A percentile compares a stretch with the other conserved stretches of the same genome.
phyloP scores from a whole-genome alignment of 768 basidiomycete genomes.

The Bullera alba region DNA sequence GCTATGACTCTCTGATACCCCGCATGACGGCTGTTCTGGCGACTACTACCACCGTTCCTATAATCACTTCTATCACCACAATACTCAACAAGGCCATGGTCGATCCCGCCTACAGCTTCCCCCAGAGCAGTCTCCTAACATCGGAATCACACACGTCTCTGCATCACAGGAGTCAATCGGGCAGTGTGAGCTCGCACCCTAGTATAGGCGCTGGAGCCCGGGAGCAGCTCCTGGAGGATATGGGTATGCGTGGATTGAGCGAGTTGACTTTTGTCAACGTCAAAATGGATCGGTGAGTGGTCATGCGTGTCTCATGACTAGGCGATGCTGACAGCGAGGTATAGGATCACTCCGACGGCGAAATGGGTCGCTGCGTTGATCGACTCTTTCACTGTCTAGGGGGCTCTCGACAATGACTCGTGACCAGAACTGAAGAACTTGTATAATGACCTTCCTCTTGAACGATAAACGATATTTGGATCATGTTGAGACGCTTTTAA shows the following conservation, averaged over 20 bases:
- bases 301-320: neutral
- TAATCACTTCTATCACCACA: conserved; percentile 18
- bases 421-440: neutral
- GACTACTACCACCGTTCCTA: conserved; percentile 22
- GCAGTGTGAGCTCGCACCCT: conserved; percentile 10
- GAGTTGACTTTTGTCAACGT: conserved; percentile 27
- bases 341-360: conserved; percentile 24
- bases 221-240: conserved; percentile 29
- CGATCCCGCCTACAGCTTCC: conserved; percentile 26
- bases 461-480: no score
- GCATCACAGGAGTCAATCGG: conserved; percentile 13
- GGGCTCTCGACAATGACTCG: neutral
- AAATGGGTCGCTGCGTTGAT: conserved; percentile 31
- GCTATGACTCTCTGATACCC: conserved; percentile 33
- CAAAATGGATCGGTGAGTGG: conserved; percentile 33
- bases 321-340: conserved; percentile 2
- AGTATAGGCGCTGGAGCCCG: conserved; percentile 9
- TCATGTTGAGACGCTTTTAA: no score
- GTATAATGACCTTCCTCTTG: no score
- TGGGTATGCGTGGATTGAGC: conserved; percentile 35
- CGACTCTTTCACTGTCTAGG: conserved; percentile 23
- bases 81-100: conserved; percentile 27
- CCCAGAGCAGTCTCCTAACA: neutral
- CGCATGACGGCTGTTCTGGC: conserved; percentile 21
- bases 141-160: conserved; percentile 5